These are phyloP conservation scores for Filobasidium floriforme DNA, from an alignment of 768 basidiomycete species.

Conservation along the genomic window DNA sequence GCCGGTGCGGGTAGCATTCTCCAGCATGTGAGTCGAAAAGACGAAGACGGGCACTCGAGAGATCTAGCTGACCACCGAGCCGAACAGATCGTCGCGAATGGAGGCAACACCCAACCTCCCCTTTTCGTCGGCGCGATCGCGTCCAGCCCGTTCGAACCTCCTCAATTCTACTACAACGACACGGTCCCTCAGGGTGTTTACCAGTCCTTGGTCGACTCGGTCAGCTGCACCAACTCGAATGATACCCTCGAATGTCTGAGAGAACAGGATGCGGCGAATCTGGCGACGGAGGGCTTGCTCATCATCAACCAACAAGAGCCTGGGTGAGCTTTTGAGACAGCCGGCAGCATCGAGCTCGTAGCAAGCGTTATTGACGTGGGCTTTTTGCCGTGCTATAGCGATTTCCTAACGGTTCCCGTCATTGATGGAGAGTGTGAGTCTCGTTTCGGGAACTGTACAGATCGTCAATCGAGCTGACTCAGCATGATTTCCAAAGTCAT, in stretches of 20 bases:
- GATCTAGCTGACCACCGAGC: too few relatives aligned
- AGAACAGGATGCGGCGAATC: slow-evolving; percentile 6
- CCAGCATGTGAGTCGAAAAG: slow-evolving; percentile 31
- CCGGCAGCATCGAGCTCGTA: too few relatives aligned
- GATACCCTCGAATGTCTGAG: slow-evolving; percentile 11
- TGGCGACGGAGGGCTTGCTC: not conserved
- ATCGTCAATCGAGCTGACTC: not conserved
- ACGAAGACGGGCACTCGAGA: slow-evolving; percentile 29
- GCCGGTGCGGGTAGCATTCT: slow-evolving; percentile 49
- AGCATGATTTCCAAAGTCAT: slow-evolving; percentile 5
- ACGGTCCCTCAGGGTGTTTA: slow-evolving; percentile 20
- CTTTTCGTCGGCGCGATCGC: slow-evolving; percentile 15
- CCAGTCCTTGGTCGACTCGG: slow-evolving; percentile 25
- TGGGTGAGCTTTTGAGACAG: not conserved
- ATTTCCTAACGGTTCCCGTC: slow-evolving; percentile 5
- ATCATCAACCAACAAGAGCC: not conserved
- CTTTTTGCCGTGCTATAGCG: not conserved
- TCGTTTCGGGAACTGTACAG: too few relatives aligned
- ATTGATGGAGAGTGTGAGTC: slow-evolving; percentile 14
- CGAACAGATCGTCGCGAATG: slow-evolving; percentile 14
- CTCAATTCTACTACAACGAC: slow-evolving; percentile 12
- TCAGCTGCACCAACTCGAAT: slow-evolving; percentile 23
- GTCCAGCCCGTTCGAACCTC: slow-evolving; percentile 12
- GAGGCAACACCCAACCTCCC: slow-evolving; percentile 14
- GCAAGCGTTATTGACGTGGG: not conserved